These are phyloP conservation scores for Spathaspora boniae DNA, from an alignment of 805 yeast species.

Conservation along the genomic window DNA sequence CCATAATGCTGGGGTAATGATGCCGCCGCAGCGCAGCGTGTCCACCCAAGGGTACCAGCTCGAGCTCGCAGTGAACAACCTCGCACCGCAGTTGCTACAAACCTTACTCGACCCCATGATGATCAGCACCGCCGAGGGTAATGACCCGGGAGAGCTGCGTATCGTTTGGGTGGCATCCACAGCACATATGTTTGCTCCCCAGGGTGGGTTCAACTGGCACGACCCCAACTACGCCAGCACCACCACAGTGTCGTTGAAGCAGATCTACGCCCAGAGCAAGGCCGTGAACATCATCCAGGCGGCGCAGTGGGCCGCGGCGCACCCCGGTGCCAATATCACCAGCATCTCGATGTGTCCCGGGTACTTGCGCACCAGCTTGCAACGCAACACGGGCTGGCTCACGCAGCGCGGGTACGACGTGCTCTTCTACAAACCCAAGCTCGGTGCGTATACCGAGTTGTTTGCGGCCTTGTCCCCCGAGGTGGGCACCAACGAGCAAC, in stretches of 20 bases:
- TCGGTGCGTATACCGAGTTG: constrained; percentile 45
- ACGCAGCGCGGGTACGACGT: constrained; percentile 5
- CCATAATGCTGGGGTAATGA: constrained; percentile 25
- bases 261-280: constrained; percentile 42
- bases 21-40: constrained; percentile 25
- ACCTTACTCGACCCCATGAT: constrained; percentile 35
- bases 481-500: constrained; percentile 26
- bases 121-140: constrained; percentile 23
- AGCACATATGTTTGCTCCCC: constrained; percentile 26
- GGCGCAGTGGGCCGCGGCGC: constrained; percentile 27
- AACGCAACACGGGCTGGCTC: constrained; percentile 19
- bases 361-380: constrained; percentile 29
- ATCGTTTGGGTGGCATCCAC: constrained; percentile 45
- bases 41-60: constrained; percentile 43
- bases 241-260: constrained; percentile 10
- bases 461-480: constrained; percentile 41
- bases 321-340: constrained; percentile 27
- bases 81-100: constrained; percentile 46
- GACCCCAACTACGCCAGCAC: constrained; percentile 23
- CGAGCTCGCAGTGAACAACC: constrained; percentile 44
- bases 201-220: constrained; percentile 30
- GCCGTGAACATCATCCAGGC: constrained; percentile 37
- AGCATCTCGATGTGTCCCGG: constrained; percentile 43
- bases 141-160: constrained; percentile 26
- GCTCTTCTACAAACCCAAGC: constrained; percentile 18